Conservation (phyloP, 805 yeast genomes). For the Candida methanosorbosa region DNA sequence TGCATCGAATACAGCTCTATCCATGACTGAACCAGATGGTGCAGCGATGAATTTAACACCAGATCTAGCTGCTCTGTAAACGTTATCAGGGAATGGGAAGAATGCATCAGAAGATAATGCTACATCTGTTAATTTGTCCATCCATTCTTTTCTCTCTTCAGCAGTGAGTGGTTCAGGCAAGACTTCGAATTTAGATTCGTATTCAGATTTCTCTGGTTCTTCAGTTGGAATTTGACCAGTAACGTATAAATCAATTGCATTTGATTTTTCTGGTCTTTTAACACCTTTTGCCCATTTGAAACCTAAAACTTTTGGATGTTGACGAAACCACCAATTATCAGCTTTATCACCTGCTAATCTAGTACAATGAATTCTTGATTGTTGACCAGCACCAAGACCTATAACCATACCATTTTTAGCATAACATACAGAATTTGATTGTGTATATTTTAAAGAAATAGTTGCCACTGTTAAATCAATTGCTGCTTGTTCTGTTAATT, state of each 20-base stretch:
- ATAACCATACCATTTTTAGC: conserved; percentile 99
- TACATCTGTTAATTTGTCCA: conserved; percentile 68
- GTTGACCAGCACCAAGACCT: conserved; percentile 99
- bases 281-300: conserved; percentile 98
- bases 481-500: conserved; percentile 82
- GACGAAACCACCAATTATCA: conserved; percentile 99
- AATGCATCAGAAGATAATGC: conserved; percentile 96
- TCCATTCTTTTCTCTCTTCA: conserved; percentile 85
- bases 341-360: conserved; percentile 99
- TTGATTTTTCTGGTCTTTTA: conserved; percentile 97
- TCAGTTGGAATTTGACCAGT: conserved; percentile 83
- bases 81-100: conserved; percentile 99
- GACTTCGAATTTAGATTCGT: conserved; percentile 77
- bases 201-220: conserved; percentile 91
- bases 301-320: conserved; percentile 87
- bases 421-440: conserved; percentile 96
- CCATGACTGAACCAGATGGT: conserved; percentile 97
- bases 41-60: conserved; percentile 97
- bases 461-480: conserved; percentile 96
- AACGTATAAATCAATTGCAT: conserved; percentile 92
- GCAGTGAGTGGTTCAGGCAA: conserved; percentile 78
- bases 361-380: conserved; percentile 98
- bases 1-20: conserved; percentile 89
- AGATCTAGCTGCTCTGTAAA: conserved; percentile 92
- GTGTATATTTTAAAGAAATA: conserved; percentile 94